phyloP scores from a whole-genome alignment of 495 filamentous ascomycete species.

The Echria macrotheca region DNA sequence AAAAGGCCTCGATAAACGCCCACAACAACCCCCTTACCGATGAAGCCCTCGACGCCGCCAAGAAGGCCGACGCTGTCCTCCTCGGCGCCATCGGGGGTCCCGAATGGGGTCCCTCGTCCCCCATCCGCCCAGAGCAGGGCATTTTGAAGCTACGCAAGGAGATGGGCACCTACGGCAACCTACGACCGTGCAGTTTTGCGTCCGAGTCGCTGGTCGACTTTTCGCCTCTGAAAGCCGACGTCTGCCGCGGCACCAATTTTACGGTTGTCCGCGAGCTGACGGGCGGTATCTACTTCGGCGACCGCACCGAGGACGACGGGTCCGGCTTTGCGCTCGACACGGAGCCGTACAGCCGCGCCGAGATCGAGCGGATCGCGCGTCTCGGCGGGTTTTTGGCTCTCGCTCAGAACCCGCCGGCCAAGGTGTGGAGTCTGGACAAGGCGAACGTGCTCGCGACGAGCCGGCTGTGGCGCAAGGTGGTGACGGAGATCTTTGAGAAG shows the following conservation, averaged over 20 bases:
- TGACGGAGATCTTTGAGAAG: constrained; percentile 71
- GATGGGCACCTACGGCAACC: constrained; percentile 92
- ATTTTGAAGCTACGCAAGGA: constrained; percentile 91
- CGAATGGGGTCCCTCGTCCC: constrained; percentile 84
- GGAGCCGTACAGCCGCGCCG: constrained; percentile 78
- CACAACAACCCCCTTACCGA: constrained; percentile 75
- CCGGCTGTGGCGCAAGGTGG: constrained; percentile 83
- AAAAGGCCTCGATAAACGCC: constrained; percentile 80
- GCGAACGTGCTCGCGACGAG: constrained; percentile 93
- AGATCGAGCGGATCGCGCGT: constrained; percentile 86
- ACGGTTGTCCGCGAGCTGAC: constrained; percentile 93
- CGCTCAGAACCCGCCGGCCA: constrained; percentile 69
- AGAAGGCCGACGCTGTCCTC: constrained; percentile 84
- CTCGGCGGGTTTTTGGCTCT: constrained; percentile 79
- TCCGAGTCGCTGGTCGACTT: constrained; percentile 78
- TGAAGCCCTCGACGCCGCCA: constrained; percentile 77
- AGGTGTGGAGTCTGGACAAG: constrained; percentile 91
- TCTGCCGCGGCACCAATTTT: constrained; percentile 88
- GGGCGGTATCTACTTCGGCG: constrained; percentile 95
- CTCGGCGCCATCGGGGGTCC: constrained; percentile 95
- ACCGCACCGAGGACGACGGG: constrained; percentile 80
- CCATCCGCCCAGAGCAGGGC: constrained; percentile 90
- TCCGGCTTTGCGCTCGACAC: constrained; percentile 78
- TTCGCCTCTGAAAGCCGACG: constrained; percentile 81
- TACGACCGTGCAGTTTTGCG: constrained; percentile 95